Evolutionary conservation across 805 yeast species (phyloP).

Genomic region (Kockiozyma suomiensis): DNA sequence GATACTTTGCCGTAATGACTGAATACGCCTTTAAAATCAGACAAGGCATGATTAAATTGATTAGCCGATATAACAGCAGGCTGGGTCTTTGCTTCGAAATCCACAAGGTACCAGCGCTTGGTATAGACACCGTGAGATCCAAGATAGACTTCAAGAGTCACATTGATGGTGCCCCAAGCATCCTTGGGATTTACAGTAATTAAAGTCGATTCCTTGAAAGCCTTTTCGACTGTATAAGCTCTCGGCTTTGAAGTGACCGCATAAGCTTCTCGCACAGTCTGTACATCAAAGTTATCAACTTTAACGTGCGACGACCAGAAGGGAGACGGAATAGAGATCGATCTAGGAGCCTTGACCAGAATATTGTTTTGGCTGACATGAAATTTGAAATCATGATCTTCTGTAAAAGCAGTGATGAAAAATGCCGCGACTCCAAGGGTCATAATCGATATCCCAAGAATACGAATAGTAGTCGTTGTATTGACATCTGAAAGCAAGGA

Average conservation of each 20-base stretch:
- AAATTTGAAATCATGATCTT: slow-evolving; percentile 1
- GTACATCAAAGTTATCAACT: slow-evolving; percentile 3
- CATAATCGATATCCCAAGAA: background rate
- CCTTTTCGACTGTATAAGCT: background rate
- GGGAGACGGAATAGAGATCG: background rate
- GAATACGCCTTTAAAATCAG: background rate
- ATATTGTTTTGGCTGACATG: slow-evolving; percentile 7
- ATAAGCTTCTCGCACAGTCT: slow-evolving; percentile 2
- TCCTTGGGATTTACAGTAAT: background rate
- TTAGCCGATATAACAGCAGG: too few relatives aligned
- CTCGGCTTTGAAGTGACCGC: background rate
- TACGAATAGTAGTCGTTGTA: background rate
- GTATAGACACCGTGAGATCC: background rate
- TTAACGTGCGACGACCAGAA: background rate
- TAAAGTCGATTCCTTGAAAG: background rate
- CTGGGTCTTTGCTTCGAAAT: background rate
- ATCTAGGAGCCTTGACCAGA: slow-evolving; percentile 1
- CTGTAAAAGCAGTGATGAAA: background rate
- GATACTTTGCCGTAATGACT: background rate
- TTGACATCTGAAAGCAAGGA: background rate
- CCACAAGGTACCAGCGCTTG: slow-evolving; percentile 16
- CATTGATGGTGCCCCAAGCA: slow-evolving; percentile 23
- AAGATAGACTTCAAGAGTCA: slow-evolving; percentile 7
- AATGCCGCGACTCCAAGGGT: background rate
- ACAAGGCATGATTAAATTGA: background rate